phyloP scores from a whole-genome alignment of 805 yeast genomes.

The Ogataea angusta region DNA sequence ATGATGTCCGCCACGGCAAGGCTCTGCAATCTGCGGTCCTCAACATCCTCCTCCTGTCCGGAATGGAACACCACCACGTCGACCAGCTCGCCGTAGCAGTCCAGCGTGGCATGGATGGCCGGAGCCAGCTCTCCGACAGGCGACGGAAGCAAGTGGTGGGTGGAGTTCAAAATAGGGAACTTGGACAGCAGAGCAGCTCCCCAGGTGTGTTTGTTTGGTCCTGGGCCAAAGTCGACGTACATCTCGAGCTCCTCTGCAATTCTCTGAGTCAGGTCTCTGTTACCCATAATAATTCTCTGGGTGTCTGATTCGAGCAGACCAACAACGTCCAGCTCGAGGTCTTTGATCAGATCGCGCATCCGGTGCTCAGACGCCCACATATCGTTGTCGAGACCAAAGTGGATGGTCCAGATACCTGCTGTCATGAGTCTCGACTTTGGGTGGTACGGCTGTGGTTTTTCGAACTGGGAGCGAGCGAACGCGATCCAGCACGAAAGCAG shows the following conservation, averaged over 20 bases:
- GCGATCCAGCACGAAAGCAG: constrained; percentile 50
- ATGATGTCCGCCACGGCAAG: constrained; percentile 70
- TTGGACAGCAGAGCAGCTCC: constrained; percentile 90
- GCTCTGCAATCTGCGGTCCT: constrained; percentile 87
- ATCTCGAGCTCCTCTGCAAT: constrained; percentile 89
- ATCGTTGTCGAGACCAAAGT: constrained; percentile 94
- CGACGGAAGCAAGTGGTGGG: constrained; percentile 89
- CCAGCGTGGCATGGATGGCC: constrained; percentile 93
- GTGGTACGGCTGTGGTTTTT: constrained; percentile 64
- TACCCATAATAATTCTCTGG: constrained; percentile 90
- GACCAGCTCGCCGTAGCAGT: constrained; percentile 79
- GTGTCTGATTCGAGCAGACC: constrained; percentile 93
- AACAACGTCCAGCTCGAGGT: constrained; percentile 85
- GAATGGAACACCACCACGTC: constrained; percentile 97
- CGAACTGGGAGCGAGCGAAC: constrained; percentile 53
- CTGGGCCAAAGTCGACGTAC: constrained; percentile 97
- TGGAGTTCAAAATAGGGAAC: constrained; percentile 87
- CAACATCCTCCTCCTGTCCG: constrained; percentile 97
- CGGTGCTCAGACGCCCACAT: constrained; percentile 96
- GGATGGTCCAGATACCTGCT: constrained; percentile 98
- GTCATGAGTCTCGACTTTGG: constrained; percentile 73
- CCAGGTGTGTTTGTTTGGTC: constrained; percentile 98
- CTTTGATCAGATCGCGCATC: constrained; percentile 78
- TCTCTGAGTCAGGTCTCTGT: constrained; percentile 88
- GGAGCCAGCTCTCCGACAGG: constrained; percentile 99